phyloP scores from a whole-genome alignment of 2,329 filamentous ascomycete genomes.

The Claviceps monticola region DNA sequence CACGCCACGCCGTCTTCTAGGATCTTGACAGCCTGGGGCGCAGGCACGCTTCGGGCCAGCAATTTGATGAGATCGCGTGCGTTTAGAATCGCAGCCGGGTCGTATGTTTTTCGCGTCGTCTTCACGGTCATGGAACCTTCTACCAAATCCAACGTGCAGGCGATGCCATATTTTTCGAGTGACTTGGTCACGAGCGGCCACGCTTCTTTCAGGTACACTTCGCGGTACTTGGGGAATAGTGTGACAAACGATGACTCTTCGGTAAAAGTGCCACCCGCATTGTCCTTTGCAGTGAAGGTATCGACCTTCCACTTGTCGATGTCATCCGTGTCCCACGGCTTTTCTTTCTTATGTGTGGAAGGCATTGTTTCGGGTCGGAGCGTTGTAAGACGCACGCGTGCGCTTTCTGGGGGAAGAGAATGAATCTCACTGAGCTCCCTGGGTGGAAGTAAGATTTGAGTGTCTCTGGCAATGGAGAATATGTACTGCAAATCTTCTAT shows the following conservation, averaged over 20 bases:
- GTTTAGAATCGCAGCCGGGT: constrained; percentile 86
- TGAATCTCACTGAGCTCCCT: not conserved
- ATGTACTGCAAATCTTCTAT: not conserved
- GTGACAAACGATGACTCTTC: constrained; percentile 86
- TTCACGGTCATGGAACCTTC: constrained; percentile 96
- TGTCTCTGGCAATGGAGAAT: not conserved
- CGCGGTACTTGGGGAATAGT: constrained; percentile 91
- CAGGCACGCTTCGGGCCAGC: constrained; percentile 79
- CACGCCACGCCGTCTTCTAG: constrained; percentile 82
- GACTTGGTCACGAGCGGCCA: constrained; percentile 85
- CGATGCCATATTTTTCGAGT: constrained; percentile 77
- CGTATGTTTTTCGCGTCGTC: constrained; percentile 81
- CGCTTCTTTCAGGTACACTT: constrained; percentile 80
- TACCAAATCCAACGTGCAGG: constrained; percentile 83
- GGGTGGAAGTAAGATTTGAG: not conserved
- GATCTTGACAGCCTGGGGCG: constrained; percentile 86
- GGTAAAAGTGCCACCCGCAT: constrained; percentile 69
- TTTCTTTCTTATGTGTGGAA: constrained; percentile 77
- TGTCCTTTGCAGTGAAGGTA: constrained; percentile 73
- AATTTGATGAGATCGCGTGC: constrained; percentile 90
- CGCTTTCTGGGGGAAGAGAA: not conserved
- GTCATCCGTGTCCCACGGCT: constrained; percentile 92
- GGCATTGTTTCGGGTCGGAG: constrained; percentile 45
- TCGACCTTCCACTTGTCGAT: constrained; percentile 96
- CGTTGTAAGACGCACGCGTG: too few species aligned